Conservation (phyloP, 257 asterid species). For the Nicotiana sylvestris region DNA sequence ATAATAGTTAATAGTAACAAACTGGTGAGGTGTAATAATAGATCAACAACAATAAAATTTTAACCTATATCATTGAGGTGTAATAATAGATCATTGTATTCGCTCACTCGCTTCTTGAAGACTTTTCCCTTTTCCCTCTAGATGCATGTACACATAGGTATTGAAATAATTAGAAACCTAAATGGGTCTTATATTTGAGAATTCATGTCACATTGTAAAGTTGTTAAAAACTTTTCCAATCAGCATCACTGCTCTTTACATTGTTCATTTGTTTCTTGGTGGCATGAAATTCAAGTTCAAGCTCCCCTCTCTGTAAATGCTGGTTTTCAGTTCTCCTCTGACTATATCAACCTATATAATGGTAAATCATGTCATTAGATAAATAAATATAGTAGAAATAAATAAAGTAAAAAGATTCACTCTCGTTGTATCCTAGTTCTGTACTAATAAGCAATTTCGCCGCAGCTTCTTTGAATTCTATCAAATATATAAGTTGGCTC, state of each 20-base stretch:
- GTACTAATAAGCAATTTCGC: too few relatives aligned
- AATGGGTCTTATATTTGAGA: not conserved
- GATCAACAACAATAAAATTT: too few relatives aligned
- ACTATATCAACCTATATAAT: slow-evolving; percentile 56
- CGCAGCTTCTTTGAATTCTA: too few relatives aligned
- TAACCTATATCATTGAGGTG: too few relatives aligned
- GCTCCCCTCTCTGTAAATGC: slow-evolving; percentile 79
- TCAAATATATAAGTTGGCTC: too few relatives aligned
- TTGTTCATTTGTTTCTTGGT: slow-evolving; percentile 65
- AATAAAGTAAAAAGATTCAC: not conserved
- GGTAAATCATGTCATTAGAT: slow-evolving; percentile 23
- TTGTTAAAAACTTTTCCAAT: slow-evolving; percentile 44
- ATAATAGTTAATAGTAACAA: too few relatives aligned
- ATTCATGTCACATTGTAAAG: not conserved
- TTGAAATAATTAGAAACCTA: slow-evolving; percentile 11
- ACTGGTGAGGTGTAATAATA: too few relatives aligned
- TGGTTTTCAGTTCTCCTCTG: slow-evolving; percentile 82
- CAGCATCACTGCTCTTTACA: slow-evolving; percentile 50
- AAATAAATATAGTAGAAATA: too few relatives aligned
- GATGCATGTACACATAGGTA: slow-evolving; percentile 37
- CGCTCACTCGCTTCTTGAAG: slow-evolving; percentile 53
- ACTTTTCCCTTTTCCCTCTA: slow-evolving; percentile 52
- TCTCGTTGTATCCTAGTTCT: not conserved
- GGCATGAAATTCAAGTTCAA: slow-evolving; percentile 77
- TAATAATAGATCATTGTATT: slow-evolving; percentile 23